These are phyloP conservation scores for Pseudopyrenochaeta lycopersici DNA, from an alignment of 2,329 filamentous ascomycete species.

Conservation along the genomic window DNA sequence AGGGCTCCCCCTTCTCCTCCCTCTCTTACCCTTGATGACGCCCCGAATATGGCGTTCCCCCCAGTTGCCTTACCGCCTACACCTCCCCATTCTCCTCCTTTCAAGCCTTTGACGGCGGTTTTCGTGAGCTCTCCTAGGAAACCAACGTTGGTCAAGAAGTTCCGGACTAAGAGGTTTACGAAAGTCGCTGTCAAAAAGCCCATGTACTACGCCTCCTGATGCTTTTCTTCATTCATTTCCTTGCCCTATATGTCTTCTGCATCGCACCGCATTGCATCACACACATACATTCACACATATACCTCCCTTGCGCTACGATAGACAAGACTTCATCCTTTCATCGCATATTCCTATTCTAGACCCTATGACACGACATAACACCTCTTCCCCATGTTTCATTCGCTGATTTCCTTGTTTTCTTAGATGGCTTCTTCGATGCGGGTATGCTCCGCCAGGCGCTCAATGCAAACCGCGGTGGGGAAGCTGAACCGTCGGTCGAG, in stretches of 20 bases:
- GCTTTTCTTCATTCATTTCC: neutral
- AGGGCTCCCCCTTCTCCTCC: conserved; percentile 51
- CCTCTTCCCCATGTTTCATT: conserved; percentile 12
- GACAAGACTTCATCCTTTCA: conserved; percentile 9
- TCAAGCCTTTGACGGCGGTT: conserved; percentile 43
- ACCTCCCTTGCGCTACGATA: neutral
- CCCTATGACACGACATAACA: neutral
- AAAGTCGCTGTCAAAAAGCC: conserved; percentile 28
- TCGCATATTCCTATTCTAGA: conserved; percentile 1
- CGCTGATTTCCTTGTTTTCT: conserved; percentile 43
- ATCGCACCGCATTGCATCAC: neutral
- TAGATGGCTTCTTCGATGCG: conserved; percentile 97
- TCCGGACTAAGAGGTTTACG: conserved; percentile 23
- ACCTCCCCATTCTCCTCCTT: conserved; percentile 47
- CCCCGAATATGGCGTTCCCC: conserved; percentile 28
- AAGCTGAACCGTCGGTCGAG: conserved; percentile 63
- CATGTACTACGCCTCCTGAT: conserved; percentile 26
- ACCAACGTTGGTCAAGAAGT: conserved; percentile 26
- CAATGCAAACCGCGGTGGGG: conserved; percentile 66
- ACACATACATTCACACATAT: neutral
- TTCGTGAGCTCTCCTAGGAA: conserved; percentile 38
- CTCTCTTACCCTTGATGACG: conserved; percentile 27
- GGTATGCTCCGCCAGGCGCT: conserved; percentile 92
- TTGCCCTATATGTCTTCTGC: conserved; percentile 7
- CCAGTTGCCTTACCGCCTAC: conserved; percentile 34